These are phyloP conservation scores for Quercus ilex DNA, from an alignment of 306 rosid genomes.

Conservation along the genomic window DNA sequence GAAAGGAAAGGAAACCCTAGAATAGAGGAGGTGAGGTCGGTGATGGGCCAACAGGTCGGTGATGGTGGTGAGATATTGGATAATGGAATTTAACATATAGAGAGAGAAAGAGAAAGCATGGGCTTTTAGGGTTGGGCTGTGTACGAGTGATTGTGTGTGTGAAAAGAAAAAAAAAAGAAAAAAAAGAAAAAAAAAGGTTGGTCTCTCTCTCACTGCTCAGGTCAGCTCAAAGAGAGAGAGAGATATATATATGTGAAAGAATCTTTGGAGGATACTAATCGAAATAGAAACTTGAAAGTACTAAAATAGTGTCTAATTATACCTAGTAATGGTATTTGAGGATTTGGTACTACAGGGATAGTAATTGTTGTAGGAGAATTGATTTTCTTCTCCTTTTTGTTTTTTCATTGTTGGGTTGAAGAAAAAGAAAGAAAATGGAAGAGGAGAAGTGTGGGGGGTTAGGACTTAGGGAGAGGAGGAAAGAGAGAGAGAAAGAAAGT, in stretches of 20 bases:
- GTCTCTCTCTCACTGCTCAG: not conserved
- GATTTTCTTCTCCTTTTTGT: not conserved
- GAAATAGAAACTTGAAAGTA: not conserved
- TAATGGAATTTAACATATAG: not conserved
- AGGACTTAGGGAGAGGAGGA: not conserved
- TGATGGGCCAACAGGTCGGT: constrained; percentile 19
- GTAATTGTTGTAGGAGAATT: not conserved
- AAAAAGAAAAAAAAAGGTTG: not conserved
- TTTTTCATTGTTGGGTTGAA: constrained; percentile 3
- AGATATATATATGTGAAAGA: not conserved
- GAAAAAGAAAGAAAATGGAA: constrained; percentile 15
- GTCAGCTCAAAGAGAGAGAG: not conserved
- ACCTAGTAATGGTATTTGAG: not conserved
- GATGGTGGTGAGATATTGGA: constrained; percentile 31
- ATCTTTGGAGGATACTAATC: not conserved
- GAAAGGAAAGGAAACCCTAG: constrained; percentile 39
- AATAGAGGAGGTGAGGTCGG: constrained; percentile 27
- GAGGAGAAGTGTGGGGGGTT: constrained; percentile 1
- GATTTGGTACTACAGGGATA: not conserved
- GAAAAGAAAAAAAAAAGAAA: not conserved
- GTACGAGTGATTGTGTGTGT: too few species aligned
- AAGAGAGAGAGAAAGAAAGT: not conserved
- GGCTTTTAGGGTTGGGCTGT: not conserved
- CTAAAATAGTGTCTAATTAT: not conserved
- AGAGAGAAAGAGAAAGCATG: not conserved